Conservation (phyloP, 345 rosid genomes). For the Rhodomyrtus tomentosa region DNA sequence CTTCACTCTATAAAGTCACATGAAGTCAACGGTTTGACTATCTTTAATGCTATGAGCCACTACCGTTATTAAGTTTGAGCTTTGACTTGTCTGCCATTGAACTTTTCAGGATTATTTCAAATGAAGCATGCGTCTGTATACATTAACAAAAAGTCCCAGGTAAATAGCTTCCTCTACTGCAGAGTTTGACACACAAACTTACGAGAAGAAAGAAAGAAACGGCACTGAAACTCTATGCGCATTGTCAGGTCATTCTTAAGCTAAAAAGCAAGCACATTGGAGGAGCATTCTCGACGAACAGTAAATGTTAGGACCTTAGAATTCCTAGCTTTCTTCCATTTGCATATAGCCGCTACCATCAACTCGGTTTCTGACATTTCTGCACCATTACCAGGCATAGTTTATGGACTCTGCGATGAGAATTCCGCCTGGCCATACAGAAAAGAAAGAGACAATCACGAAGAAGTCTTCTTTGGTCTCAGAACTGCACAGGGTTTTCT, state of each 20-base stretch:
- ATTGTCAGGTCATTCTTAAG: conserved; percentile 51
- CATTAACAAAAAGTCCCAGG: conserved; percentile 82
- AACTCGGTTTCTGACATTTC: not conserved
- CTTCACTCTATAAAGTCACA: not conserved
- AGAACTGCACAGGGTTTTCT: conserved; percentile 90
- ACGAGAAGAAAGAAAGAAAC: not conserved
- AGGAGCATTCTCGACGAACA: conserved; percentile 90
- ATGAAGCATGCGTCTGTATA: conserved; percentile 49
- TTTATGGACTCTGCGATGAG: conserved; percentile 78
- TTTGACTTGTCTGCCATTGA: not conserved
- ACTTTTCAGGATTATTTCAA: conserved; percentile 46
- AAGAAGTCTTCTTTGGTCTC: conserved; percentile 74
- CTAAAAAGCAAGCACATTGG: conserved; percentile 82
- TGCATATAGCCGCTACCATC: not conserved
- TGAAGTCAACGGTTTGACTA: not conserved
- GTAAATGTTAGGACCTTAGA: conserved; percentile 40
- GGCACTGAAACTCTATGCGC: not conserved
- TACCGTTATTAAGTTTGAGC: not conserved
- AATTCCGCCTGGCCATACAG: conserved; percentile 77
- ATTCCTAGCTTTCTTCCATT: not conserved
- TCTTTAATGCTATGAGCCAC: not conserved
- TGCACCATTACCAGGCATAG: conserved; percentile 32
- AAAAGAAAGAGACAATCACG: conserved; percentile 65
- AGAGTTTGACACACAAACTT: not conserved
- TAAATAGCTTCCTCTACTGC: not conserved